These are phyloP conservation scores for Luffa aegyptiaca DNA, from an alignment of 306 rosid genomes.

Conservation along the genomic window DNA sequence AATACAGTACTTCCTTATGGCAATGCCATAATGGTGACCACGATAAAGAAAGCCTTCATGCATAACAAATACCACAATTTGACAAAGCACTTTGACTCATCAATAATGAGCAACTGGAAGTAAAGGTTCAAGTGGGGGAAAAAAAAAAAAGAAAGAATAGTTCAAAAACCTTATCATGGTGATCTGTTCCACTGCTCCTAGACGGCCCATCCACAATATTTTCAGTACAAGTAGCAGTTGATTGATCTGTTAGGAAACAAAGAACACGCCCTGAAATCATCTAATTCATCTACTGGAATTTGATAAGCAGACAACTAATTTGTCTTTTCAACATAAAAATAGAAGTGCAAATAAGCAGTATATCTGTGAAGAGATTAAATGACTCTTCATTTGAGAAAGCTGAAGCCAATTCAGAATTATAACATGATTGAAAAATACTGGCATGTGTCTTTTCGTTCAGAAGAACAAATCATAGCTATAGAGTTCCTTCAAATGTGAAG, in stretches of 20 bases:
- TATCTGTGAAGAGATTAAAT: neutral
- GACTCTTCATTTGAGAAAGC: neutral
- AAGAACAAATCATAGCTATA: neutral
- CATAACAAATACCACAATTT: neutral
- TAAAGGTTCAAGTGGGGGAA: neutral
- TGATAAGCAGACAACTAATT: neutral
- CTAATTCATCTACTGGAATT: neutral
- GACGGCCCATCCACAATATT: conserved; percentile 16
- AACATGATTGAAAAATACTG: neutral
- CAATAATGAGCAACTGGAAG: neutral
- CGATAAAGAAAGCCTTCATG: neutral
- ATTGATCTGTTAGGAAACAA: conserved; percentile 25
- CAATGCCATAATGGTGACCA: neutral
- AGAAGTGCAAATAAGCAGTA: neutral
- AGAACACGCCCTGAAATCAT: conserved; percentile 7
- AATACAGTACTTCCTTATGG: neutral
- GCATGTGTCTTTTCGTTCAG: neutral
- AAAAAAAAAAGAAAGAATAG: neutral
- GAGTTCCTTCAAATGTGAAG: neutral
- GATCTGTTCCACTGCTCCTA: conserved; percentile 23
- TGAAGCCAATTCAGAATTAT: neutral
- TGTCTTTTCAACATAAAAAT: neutral
- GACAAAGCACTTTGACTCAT: neutral
- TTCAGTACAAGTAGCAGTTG: conserved; percentile 21
- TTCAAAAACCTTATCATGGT: conserved; percentile 36